Percentiles rank a stretch among this genome's conserved stretches.
Conservation (phyloP, 2,329 filamentous ascomycete species). For the Hansfordia pulvinata region DNA sequence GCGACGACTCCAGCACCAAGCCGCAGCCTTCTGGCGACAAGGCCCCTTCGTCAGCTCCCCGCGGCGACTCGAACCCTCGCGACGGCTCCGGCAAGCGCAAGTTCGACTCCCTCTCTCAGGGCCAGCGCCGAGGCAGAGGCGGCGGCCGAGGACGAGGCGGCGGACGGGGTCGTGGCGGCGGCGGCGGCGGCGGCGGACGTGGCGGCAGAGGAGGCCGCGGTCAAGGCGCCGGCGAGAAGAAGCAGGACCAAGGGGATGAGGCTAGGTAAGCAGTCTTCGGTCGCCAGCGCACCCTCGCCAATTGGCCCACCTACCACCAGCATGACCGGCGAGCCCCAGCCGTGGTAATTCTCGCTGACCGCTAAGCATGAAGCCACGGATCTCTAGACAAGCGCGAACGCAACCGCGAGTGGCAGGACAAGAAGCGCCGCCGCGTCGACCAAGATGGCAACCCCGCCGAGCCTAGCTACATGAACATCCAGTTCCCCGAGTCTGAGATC, state of each 20-base stretch:
- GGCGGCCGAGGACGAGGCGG: conserved; percentile 4
- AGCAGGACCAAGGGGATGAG: conserved; percentile 3
- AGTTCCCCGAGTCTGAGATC: conserved; percentile 65
- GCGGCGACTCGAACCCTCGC: conserved; percentile 4
- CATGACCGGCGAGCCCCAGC: no score
- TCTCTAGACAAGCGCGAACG: conserved; percentile 36
- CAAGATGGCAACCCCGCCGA: conserved; percentile 15
- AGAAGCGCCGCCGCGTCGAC: conserved; percentile 39
- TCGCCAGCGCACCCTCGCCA: no score
- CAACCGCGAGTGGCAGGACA: conserved; percentile 31
- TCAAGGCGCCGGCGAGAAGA: conserved; percentile 2
- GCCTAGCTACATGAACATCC: conserved; percentile 40
- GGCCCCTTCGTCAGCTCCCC: no score
- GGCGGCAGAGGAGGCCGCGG: conserved; percentile 1
- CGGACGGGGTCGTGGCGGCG: no score
- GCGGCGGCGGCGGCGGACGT: conserved; percentile 4
- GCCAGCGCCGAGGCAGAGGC: conserved; percentile 5
- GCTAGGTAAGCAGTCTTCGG: no score
- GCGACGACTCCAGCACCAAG: no score
- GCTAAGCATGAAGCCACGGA: conserved; percentile 34
- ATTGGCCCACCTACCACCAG: no score
- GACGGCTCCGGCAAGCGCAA: conserved; percentile 7
- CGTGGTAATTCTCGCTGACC: no score
- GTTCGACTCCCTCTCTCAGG: conserved; percentile 8
- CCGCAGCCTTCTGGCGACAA: no score